Evolutionary conservation across 345 rosid species (phyloP), one percentile per base, ranked within the genome.

Genomic region (Gossypium ekmanianum): DNA sequence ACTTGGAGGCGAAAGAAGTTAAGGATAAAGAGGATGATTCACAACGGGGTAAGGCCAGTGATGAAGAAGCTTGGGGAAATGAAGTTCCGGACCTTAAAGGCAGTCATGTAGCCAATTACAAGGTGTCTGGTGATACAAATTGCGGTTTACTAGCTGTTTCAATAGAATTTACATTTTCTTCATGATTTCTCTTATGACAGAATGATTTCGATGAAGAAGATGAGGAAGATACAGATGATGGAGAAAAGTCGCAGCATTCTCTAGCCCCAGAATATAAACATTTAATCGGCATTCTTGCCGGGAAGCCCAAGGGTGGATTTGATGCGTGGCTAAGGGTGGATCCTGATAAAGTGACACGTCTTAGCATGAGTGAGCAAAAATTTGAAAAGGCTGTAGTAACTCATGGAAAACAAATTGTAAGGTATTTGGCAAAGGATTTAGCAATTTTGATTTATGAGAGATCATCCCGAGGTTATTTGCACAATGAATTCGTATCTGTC

Each of bases 31-130:
- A 83, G 54, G 82, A 75, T 39, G 85, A 34, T 75, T 44, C 82
- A 14, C 81, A 77, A 67, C 85, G 77, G 79, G 84, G 83, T 54
- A 81, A 83, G 75, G 80, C 80, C 34, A 79, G 72, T 66, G 87
- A 84, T 50, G 91, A 87, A 71, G 89, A 82, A 75, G 87, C 90
- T 67, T 90, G 92, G 95, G 95, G 95, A 51, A 88, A 77, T 82
- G 95, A 90, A 75, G 79, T 90, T 64, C 80, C 85, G 14, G 71
- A 77, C 41, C 80, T 84, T 44, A 77, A 79, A 77, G 73, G 76
- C 73, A 54, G 66, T 43, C 74, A 78, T 77, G 69, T 74, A 17
- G 47, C 44, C 13, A 78, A 78, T 68, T 78, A 82, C 48, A 84
- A 87, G 92, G 95, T 87, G 51, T 29, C 62, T 59, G 73, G 54